These are phyloP conservation scores for Dendrobium chrysotoxum DNA, from an alignment of 106 monocot species.

Conservation along the genomic window DNA sequence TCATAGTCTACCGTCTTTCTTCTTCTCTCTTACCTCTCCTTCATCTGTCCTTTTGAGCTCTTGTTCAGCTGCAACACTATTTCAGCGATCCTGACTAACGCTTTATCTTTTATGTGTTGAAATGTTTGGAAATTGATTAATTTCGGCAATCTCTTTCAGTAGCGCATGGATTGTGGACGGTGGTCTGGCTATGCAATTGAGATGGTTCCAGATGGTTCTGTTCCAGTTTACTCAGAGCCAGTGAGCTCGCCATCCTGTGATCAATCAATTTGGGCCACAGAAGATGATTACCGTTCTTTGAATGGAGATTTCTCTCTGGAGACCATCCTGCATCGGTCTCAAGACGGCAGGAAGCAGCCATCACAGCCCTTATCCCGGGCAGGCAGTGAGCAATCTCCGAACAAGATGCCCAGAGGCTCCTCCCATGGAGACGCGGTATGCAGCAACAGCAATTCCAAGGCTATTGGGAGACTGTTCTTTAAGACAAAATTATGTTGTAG, in stretches of 20 bases:
- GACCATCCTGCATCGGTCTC: slow-evolving; percentile 20
- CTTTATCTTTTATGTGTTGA: neutral
- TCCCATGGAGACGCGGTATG: slow-evolving; percentile 10
- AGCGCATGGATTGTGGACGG: slow-evolving; percentile 24
- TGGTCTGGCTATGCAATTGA: slow-evolving; percentile 46
- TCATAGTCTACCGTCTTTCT: neutral
- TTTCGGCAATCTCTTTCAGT: neutral
- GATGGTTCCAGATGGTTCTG: slow-evolving; percentile 48
- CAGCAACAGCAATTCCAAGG: slow-evolving; percentile 38
- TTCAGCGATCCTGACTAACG: neutral
- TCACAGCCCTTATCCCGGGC: slow-evolving; percentile 20
- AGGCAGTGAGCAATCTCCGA: slow-evolving; percentile 50
- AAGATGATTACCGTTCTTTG: slow-evolving; percentile 60
- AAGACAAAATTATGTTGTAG: slow-evolving; percentile 98
- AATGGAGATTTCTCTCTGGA: slow-evolving; percentile 22
- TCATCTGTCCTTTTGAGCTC: neutral
- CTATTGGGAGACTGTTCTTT: slow-evolving; percentile 91
- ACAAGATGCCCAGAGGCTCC: slow-evolving; percentile 39
- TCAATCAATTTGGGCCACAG: slow-evolving; percentile 62
- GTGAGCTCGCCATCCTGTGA: slow-evolving; percentile 19
- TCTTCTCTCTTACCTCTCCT: neutral
- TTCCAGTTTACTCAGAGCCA: slow-evolving; percentile 14
- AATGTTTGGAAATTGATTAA: neutral
- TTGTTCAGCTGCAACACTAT: neutral
- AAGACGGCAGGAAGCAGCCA: slow-evolving; percentile 2